These are phyloP conservation scores for Tolypocladium amazonense DNA, from an alignment of 2,329 filamentous ascomycete species.

Conservation along the genomic window DNA sequence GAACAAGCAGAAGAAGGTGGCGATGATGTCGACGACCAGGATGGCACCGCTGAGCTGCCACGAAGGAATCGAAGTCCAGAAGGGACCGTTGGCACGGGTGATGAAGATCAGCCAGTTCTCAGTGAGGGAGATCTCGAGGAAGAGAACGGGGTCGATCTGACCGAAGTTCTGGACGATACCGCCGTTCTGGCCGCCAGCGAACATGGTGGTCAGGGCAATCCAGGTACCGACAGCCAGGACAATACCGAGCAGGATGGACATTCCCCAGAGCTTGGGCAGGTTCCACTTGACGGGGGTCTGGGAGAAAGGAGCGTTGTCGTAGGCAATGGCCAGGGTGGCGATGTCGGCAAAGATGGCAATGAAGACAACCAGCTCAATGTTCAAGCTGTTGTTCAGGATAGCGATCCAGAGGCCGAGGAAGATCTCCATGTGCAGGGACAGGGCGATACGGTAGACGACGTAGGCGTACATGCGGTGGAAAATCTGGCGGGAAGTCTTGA, in stretches of 20 bases:
- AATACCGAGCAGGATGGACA: constrained; percentile 74
- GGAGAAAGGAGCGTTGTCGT: constrained; percentile 84
- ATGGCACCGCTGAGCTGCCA: constrained; percentile 77
- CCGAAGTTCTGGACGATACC: constrained; percentile 89
- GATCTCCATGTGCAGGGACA: constrained; percentile 84
- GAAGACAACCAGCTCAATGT: constrained; percentile 83
- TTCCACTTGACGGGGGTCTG: constrained; percentile 91
- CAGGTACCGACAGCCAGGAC: constrained; percentile 76
- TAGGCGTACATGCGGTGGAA: constrained; percentile 97
- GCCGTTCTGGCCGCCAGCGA: constrained; percentile 54
- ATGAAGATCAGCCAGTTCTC: constrained; percentile 98
- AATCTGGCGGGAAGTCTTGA: constrained; percentile 89
- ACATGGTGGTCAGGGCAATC: constrained; percentile 83
- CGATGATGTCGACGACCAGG: constrained; percentile 69
- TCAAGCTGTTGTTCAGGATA: constrained; percentile 73
- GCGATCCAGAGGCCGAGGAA: constrained; percentile 89
- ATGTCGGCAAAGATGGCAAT: constrained; percentile 93
- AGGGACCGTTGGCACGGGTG: constrained; percentile 83
- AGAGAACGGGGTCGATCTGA: constrained; percentile 70
- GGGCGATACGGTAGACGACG: constrained; percentile 87
- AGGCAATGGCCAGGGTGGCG: constrained; percentile 83
- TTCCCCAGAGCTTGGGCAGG: constrained; percentile 85
- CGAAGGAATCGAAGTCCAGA: constrained; percentile 83
- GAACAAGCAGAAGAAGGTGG: constrained; percentile 77
- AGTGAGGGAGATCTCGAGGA: constrained; percentile 81